These are phyloP conservation scores for Guillardia theta DNA, from an alignment of 78 protist genomes.

Conservation along the genomic window DNA sequence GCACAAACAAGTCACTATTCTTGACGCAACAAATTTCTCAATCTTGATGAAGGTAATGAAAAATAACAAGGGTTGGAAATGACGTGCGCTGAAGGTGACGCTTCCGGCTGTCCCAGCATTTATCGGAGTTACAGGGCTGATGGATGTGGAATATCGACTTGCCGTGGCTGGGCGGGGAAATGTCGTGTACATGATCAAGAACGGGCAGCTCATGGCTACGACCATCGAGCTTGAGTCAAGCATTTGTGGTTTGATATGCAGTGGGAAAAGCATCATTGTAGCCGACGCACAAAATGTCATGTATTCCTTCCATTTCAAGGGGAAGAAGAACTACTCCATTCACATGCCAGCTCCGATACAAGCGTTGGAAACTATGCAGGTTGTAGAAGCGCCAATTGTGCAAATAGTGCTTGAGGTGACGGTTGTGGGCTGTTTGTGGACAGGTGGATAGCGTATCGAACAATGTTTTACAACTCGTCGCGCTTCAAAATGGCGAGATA, in stretches of 20 bases:
- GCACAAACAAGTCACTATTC: slow-evolving; percentile 22
- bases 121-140: slow-evolving; percentile 31
- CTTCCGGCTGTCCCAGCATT: not conserved
- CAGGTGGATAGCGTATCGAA: not conserved
- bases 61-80: not conserved
- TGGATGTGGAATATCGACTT: slow-evolving; percentile 63
- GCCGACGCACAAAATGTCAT: slow-evolving; percentile 25
- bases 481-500: not conserved
- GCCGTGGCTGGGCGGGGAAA: slow-evolving; percentile 65
- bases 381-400: no score
- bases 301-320: slow-evolving; percentile 57
- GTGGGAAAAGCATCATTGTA: slow-evolving; percentile 50
- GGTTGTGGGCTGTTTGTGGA: no score
- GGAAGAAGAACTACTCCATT: slow-evolving; percentile 46
- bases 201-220: slow-evolving; percentile 50
- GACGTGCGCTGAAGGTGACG: not conserved
- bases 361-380: not conserved
- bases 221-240: slow-evolving; percentile 46
- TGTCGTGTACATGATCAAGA: slow-evolving; percentile 39
- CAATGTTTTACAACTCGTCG: not conserved
- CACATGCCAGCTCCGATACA: slow-evolving; percentile 45
- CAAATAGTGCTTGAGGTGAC: no score
- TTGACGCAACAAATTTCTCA: slow-evolving; percentile 32
- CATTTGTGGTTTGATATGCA: not conserved
- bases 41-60: not conserved